phyloP scores from a whole-genome alignment of 2,329 filamentous ascomycete species.

The Triangularia setosa region DNA sequence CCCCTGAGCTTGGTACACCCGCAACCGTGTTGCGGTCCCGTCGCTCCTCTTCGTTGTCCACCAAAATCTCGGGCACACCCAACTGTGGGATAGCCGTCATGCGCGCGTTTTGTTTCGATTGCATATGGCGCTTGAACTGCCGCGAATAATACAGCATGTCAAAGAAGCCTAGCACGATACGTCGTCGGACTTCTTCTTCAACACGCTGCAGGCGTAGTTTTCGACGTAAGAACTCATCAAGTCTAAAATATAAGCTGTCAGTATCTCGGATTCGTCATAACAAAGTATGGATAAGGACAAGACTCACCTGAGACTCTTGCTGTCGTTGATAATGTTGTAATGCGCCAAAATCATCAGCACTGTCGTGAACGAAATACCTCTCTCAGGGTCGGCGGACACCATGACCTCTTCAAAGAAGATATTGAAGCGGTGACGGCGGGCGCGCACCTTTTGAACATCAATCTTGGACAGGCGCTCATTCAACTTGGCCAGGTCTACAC shows the following conservation, averaged over 20 bases:
- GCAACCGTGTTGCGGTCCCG: conserved; percentile 22
- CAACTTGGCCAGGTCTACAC: conserved; percentile 70
- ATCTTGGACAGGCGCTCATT: conserved; percentile 69
- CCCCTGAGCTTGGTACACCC: background rate
- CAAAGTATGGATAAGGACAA: background rate
- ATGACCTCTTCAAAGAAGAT: conserved; percentile 97
- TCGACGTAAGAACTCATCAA: conserved; percentile 91
- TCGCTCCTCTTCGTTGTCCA: conserved; percentile 68
- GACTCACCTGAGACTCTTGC: conserved; percentile 78
- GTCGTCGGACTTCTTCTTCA: conserved; percentile 87
- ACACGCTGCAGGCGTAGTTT: conserved; percentile 88
- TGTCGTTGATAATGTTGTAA: conserved; percentile 98
- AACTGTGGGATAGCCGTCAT: conserved; percentile 77
- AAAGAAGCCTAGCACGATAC: conserved; percentile 91
- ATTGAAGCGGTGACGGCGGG: conserved; percentile 76
- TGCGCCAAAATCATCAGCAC: conserved; percentile 95
- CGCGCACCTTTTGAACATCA: conserved; percentile 70
- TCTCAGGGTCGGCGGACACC: conserved; percentile 84
- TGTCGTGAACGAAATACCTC: conserved; percentile 85
- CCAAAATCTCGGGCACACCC: conserved; percentile 82
- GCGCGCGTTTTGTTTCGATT: conserved; percentile 67
- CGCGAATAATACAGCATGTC: conserved; percentile 87
- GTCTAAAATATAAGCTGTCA: conserved; percentile 40
- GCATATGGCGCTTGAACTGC: conserved; percentile 71
- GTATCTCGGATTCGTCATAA: background rate